These are phyloP conservation scores for Escallonia herrerae DNA, from an alignment of 129 eudicot species.

Conservation along the genomic window DNA sequence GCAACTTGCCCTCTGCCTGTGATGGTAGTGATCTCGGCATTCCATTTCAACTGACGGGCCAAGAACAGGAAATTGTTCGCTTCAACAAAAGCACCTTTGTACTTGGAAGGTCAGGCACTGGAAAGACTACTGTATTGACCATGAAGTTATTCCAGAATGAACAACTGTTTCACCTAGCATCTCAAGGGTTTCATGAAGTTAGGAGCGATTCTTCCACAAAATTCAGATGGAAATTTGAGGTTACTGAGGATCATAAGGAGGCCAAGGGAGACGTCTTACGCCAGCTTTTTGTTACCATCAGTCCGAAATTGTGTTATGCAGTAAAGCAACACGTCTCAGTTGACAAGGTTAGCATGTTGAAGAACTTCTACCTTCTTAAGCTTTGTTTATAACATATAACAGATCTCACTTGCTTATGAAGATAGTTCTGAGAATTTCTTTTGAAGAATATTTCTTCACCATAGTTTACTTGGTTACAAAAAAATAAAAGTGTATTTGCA, in stretches of 20 bases:
- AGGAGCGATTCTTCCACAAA: not conserved
- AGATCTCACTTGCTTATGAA: too few species aligned
- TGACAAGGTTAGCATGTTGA: conserved; percentile 33
- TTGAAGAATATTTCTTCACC: not conserved
- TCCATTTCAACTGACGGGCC: conserved; percentile 66
- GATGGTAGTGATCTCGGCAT: conserved; percentile 51
- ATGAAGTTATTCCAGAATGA: conserved; percentile 63
- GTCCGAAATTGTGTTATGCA: conserved; percentile 73
- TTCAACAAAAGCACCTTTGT: conserved; percentile 55
- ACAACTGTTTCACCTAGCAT: conserved; percentile 46
- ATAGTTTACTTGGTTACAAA: too few species aligned
- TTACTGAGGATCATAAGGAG: not conserved
- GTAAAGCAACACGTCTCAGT: conserved; percentile 55
- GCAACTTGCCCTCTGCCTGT: conserved; percentile 36
- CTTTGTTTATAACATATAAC: too few species aligned
- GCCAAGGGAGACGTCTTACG: conserved; percentile 23
- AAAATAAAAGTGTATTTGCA: too few species aligned
- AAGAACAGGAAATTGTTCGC: conserved; percentile 49
- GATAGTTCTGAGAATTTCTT: not conserved
- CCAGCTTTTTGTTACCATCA: conserved; percentile 81
- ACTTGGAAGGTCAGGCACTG: conserved; percentile 82
- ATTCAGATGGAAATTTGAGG: not conserved
- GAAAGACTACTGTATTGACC: conserved; percentile 79
- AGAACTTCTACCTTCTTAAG: too few species aligned
- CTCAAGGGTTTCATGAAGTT: conserved; percentile 30